Base-by-base conservation (phyloP, 805 yeast genomes). In the Wickerhamomyces chambardii region DNA sequence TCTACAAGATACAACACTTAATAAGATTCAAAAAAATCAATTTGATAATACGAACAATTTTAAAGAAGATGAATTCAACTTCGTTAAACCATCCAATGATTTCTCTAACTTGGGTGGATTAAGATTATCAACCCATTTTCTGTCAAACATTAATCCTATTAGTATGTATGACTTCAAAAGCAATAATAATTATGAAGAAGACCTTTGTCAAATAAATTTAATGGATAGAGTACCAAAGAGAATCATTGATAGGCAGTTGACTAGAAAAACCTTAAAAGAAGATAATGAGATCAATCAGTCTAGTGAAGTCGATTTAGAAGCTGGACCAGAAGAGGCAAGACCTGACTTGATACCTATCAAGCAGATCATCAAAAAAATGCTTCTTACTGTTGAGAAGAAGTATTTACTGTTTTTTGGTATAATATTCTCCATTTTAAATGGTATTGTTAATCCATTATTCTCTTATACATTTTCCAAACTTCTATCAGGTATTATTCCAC, bases 381-480 rank as follows among this genome's bases (percentile, higher is more conserved):
- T 47, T 7, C 40, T 26, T 7, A 52, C 51, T 1, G 53, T 50
- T 3, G 46, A 44, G 15, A 44, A 42, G 9, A 61, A 52, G 31
- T 17, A 30, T 4, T 39, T 56, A 4, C 46, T 75, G 1, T 11
- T 53, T 1, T 1, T 69, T 1, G 97, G 96, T 0, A 36, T 83
- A 1, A 0, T 68, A 0, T 44, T 69, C 5, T 64, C 87, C 0
- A 41, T 78, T 0, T 32, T 71, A 1, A 75, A 78, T 39, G 89
- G 95, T 10, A 69, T 68, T 1, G 55, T 73, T 1, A 78, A 75
- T 39, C 97, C 97, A 0, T 58, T 84, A 0, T 86, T 92, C 42
- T 83, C 96, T 0, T 87, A 58, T 50, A 71, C 82, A 19, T 75
- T 89, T 42, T 74, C 97, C 1, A 75, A 76, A 39, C 57, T 90